Conservation (phyloP, 2,329 filamentous ascomycete species). For the Aspergillus sergii region DNA sequence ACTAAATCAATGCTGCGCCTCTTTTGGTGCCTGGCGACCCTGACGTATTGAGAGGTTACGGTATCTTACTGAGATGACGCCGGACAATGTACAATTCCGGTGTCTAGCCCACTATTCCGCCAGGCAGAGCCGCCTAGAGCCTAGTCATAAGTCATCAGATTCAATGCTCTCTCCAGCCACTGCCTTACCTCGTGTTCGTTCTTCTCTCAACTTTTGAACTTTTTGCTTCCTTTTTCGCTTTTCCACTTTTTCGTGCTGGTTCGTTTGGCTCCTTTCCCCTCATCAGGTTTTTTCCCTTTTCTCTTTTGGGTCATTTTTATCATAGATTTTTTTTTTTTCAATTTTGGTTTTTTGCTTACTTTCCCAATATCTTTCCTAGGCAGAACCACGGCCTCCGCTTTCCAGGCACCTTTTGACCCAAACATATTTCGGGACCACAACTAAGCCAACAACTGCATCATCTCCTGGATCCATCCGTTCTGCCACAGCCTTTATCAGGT, state of each 20-base stretch:
- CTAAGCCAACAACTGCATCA: background rate
- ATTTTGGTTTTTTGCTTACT: conserved; percentile 3
- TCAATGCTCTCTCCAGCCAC: conserved; percentile 16
- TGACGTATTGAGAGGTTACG: background rate
- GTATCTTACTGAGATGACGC: background rate
- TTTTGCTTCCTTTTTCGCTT: conserved; percentile 1
- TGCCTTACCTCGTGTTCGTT: conserved; percentile 16
- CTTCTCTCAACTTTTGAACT: background rate
- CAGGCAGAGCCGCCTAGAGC: conserved; percentile 20
- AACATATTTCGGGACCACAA: conserved; percentile 1
- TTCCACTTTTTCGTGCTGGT: background rate
- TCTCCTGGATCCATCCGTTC: conserved; percentile 11
- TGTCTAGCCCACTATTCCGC: background rate
- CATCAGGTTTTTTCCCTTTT: conserved; percentile 3
- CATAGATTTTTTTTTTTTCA: background rate
- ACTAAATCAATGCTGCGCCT: background rate
- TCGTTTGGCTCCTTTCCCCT: conserved; percentile 1
- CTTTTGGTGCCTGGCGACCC: background rate
- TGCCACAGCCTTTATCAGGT: conserved; percentile 12
- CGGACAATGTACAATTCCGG: conserved; percentile 1
- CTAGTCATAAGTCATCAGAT: conserved; percentile 11
- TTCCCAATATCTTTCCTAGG: background rate
- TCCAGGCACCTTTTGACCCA: conserved; percentile 8
- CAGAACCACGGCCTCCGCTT: background rate
- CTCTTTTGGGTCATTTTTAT: background rate